Base-by-base conservation (phyloP, 2,329 filamentous ascomycete genomes). In the Drechslerella dactyloides region DNA sequence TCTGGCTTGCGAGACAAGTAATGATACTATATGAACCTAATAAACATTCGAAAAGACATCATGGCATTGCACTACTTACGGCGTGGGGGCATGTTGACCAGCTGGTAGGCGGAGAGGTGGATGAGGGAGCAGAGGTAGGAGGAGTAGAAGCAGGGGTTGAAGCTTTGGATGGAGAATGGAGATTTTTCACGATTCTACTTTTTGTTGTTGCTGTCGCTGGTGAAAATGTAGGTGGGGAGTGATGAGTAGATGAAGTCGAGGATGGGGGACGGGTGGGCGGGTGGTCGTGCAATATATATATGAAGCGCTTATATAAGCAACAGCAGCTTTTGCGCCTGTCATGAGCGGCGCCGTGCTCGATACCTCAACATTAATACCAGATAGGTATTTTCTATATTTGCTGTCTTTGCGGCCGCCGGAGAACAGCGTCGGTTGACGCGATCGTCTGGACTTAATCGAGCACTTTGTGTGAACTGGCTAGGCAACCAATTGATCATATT, bases 351-450 rank as follows among this genome's bases (percentile, higher is more conserved):
- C n/a, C n/a, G n/a, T n/a, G n/a, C n/a, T n/a, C n/a, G n/a, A n/a
- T n/a, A n/a, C n/a, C n/a, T n/a, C n/a, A n/a, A n/a, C n/a, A n/a
- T n/a, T n/a, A n/a, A n/a, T n/a, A n/a, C n/a, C n/a, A n/a, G n/a
- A n/a, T n/a, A n/a, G n/a, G n/a, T 50, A 50, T 50, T 50, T 50
- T 42, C 46, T 50, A 50, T 17, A 50, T 23, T 21, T 13, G 21
- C 17, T 23, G 6, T 50, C 27, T 33, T 13, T 42, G 37, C 15
- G 37, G 13, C 37, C n/a, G n/a, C n/a, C 15, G 37, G 37, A 42
- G 4, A 42, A 15, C 37, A 42, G 37, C 37, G 11, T 42, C 13
- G 37, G 11, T 15, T 13, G 15, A 42, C 37, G 15, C n/a, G 37
- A 33, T 33, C 27, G 8, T 8, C 27, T 4, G 27, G 27, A 4